Evolutionary conservation across 768 basidiomycete genomes (phyloP).

Genomic region (Leccinum disarticulatum): DNA sequence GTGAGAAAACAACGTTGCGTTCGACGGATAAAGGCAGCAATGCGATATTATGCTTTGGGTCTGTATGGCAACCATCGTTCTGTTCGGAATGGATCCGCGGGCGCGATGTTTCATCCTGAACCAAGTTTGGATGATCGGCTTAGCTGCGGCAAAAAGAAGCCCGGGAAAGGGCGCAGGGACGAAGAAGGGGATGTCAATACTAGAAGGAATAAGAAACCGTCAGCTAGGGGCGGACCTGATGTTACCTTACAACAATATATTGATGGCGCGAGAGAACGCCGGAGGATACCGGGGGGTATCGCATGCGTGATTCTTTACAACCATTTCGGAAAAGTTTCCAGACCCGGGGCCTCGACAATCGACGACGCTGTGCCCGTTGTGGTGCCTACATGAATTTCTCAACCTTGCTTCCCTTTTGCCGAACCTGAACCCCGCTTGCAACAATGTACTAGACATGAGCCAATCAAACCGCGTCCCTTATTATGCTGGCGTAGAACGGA

Average conservation of each 20-base stretch:
- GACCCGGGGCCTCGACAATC: slow-evolving; percentile 1
- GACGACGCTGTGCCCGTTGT: neutral
- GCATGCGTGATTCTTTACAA: slow-evolving; percentile 2
- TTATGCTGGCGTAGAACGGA: slow-evolving; percentile 4
- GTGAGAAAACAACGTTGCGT: slow-evolving; percentile 16
- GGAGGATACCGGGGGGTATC: slow-evolving; percentile 21
- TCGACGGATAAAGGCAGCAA: slow-evolving; percentile 9
- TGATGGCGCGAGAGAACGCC: slow-evolving; percentile 18
- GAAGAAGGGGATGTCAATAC: slow-evolving; percentile 12
- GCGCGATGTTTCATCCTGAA: slow-evolving; percentile 21
- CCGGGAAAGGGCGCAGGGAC: slow-evolving; percentile 19
- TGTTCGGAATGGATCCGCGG: slow-evolving; percentile 26
- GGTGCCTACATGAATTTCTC: neutral
- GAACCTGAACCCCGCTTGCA: slow-evolving; percentile 11
- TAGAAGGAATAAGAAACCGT: slow-evolving; percentile 14
- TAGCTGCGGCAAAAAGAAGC: slow-evolving; percentile 21
- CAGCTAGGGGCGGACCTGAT: slow-evolving; percentile 3
- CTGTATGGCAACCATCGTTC: slow-evolving; percentile 21
- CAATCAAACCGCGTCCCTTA: slow-evolving; percentile 11
- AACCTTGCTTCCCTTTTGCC: slow-evolving; percentile 6
- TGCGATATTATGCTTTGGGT: slow-evolving; percentile 2
- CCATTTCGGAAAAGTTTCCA: slow-evolving; percentile 1
- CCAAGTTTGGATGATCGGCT: slow-evolving; percentile 21
- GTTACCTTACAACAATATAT: slow-evolving; percentile 8
- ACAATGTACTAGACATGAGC: slow-evolving; percentile 13